These are phyloP conservation scores for Fusarium dlaminii DNA, from an alignment of 2,329 filamentous ascomycete genomes.

Conservation along the genomic window DNA sequence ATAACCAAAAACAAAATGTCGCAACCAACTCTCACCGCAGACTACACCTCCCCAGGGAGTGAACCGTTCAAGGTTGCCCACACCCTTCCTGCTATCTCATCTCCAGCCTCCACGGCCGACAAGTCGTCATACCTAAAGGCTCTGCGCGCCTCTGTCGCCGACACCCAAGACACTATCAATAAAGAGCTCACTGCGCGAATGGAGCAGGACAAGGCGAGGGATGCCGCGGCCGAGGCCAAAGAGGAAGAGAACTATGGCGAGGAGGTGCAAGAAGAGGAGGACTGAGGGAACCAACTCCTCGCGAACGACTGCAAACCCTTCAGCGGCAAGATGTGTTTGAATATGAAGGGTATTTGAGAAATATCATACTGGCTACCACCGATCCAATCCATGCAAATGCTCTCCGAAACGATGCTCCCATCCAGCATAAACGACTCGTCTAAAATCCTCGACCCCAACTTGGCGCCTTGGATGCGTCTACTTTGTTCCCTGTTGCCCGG, in stretches of 20 bases:
- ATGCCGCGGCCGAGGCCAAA: conserved; percentile 61
- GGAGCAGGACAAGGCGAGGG: conserved; percentile 73
- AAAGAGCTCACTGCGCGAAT: conserved; percentile 76
- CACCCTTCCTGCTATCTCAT: conserved; percentile 48
- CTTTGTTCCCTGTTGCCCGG: conserved; percentile 53
- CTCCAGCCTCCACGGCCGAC: conserved; percentile 52
- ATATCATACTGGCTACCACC: conserved; percentile 38
- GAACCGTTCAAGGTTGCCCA: conserved; percentile 56
- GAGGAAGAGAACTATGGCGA: conserved; percentile 88
- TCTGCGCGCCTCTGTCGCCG: conserved; percentile 65
- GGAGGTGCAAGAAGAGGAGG: conserved; percentile 76
- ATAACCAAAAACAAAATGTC: conserved; percentile 17
- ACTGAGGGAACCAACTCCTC: conserved; percentile 30
- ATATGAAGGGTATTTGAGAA: conserved; percentile 36
- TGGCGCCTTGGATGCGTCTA: conserved; percentile 45
- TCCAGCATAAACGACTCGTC: conserved; percentile 23
- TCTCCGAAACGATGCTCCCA: conserved; percentile 25
- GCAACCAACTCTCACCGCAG: conserved; percentile 48
- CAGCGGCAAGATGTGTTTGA: conserved; percentile 23
- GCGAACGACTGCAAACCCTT: neutral
- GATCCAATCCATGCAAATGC: conserved; percentile 37
- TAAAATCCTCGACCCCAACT: conserved; percentile 52
- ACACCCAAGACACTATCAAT: conserved; percentile 75
- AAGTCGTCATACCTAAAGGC: conserved; percentile 68
- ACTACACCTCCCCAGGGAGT: conserved; percentile 64